Conservation (phyloP, 2,329 filamentous ascomycete genomes). For the Aspergillus vadensis region DNA sequence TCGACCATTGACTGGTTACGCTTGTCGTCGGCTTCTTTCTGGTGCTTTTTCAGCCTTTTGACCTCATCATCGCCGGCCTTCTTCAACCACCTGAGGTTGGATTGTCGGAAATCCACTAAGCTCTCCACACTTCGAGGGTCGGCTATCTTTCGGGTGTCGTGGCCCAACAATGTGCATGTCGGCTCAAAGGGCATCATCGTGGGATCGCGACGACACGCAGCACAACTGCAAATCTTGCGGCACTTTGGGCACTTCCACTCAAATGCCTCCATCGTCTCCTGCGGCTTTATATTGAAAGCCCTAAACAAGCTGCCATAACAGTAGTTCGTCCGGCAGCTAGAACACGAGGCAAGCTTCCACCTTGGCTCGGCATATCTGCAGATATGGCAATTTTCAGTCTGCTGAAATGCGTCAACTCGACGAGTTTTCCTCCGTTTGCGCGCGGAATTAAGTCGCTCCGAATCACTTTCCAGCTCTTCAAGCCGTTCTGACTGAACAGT, state of each 20-base stretch:
- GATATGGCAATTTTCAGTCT: slow-evolving; percentile 71
- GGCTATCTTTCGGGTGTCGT: slow-evolving; percentile 86
- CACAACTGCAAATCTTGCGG: slow-evolving; percentile 82
- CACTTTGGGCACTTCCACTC: slow-evolving; percentile 91
- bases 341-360: slow-evolving; percentile 84
- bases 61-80: slow-evolving; percentile 57
- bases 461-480: slow-evolving; percentile 45
- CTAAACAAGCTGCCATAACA: slow-evolving; percentile 93
- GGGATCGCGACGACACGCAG: slow-evolving; percentile 68
- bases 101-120: slow-evolving; percentile 85
- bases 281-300: slow-evolving; percentile 86
- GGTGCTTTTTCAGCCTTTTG: slow-evolving; percentile 49
- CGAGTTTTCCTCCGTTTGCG: slow-evolving; percentile 65
- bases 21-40: slow-evolving; percentile 59
- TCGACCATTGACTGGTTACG: slow-evolving; percentile 49
- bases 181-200: slow-evolving; percentile 80
- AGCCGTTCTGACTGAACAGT: slow-evolving; percentile 28
- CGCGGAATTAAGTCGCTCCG: slow-evolving; percentile 61
- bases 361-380: slow-evolving; percentile 77
- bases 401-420: slow-evolving; percentile 51
- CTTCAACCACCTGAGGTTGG: slow-evolving; percentile 82
- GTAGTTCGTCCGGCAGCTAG: slow-evolving; percentile 73
- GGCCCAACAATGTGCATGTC: slow-evolving; percentile 82
- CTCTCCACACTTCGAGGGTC: slow-evolving; percentile 89
- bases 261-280: slow-evolving; percentile 75